Evolutionary conservation across 345 rosid genomes (phyloP), one percentile per base, ranked within the genome.

Genomic region (Rhizophora mangle): DNA sequence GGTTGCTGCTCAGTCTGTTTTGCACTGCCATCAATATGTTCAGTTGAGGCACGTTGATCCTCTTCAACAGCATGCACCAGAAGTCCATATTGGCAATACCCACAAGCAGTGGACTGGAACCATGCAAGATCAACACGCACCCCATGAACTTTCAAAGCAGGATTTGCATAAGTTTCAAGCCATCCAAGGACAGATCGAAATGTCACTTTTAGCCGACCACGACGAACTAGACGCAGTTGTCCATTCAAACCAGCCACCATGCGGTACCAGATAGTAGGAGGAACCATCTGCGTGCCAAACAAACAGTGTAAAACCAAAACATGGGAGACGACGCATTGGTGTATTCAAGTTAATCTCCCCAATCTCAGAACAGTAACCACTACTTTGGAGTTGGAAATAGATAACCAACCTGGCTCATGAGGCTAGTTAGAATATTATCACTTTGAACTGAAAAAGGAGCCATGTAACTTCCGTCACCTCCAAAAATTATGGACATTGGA

Each of bases 391-490:
- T 52, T 9, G 39, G 26, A 55, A 52, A 51, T 53, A 52, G 60
- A 70, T 31, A 54, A 61, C 80, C 68, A 60, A 96, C 99, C 97
- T 96, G 98, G 81, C 91, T 77, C 94, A 92, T 84, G 67, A 96
- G 88, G 81, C 87, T 89, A 62, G 93, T 90, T 70, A 92, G 94
- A 76, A 90, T 83, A 74, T 86, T 96, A 79, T 96, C 99, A 69
- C 86, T 90, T 81, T 92, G 96, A 73, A 95, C 89, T 57, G 91
- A 90, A 81, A 95, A 90, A 46, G 98, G 98, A 71, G 97, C 89
- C 93, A 90, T 90, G 75, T 87, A 95, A 83, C 97, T 95, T 81
- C 99, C 98, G 77, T 95, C 92, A 73, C 99, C 99, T 73, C 98
- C 99, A 83, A 92, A 95, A 62, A 89, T 75, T 67, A 92, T 69